A percentile compares a stretch with the other conserved stretches of the same genome.
Conservation (phyloP, 2,329 filamentous ascomycete species). For the Lomentospora prolificans region DNA sequence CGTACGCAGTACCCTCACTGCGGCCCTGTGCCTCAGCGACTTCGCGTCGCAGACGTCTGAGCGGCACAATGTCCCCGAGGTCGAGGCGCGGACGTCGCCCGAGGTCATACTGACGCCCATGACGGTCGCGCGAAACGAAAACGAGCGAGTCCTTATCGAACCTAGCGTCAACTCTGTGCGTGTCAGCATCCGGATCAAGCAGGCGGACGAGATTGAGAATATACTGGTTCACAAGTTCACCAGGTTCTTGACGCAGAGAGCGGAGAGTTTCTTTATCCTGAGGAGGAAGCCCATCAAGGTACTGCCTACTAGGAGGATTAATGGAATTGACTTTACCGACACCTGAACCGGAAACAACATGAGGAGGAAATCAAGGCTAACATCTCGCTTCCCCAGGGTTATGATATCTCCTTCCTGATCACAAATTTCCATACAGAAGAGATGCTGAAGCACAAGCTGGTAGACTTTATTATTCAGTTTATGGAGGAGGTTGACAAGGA, state of each 20-base stretch:
- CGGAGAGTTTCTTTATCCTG: conserved; percentile 94
- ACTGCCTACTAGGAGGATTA: conserved; percentile 15
- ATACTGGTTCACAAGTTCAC: conserved; percentile 99
- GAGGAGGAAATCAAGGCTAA: conserved; percentile 14
- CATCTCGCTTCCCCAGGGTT: conserved; percentile 50
- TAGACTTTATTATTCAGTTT: conserved; percentile 98
- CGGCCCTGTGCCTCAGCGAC: conserved; percentile 80
- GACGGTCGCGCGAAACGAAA: conserved; percentile 87
- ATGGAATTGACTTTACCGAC: conserved; percentile 10
- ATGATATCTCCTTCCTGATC: conserved; percentile 97
- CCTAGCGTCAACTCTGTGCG: conserved; percentile 94
- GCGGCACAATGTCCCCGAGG: conserved; percentile 94
- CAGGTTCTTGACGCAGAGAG: conserved; percentile 88
- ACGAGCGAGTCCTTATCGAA: conserved; percentile 92
- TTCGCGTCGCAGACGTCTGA: conserved; percentile 96
- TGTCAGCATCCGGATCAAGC: conserved; percentile 98
- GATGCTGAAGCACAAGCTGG: conserved; percentile 97
- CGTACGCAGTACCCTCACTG: conserved; percentile 87
- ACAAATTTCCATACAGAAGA: conserved; percentile 98
- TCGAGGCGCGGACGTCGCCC: conserved; percentile 85
- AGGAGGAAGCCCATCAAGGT: conserved; percentile 93
- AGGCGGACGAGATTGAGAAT: conserved; percentile 97
- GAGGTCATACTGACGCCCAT: conserved; percentile 90
- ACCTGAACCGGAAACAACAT: no score
- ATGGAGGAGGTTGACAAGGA: conserved; percentile 99